Evolutionary conservation across 1,284 basidiomycete species (phyloP).

Genomic region (Anthracocystis walkeri): DNA sequence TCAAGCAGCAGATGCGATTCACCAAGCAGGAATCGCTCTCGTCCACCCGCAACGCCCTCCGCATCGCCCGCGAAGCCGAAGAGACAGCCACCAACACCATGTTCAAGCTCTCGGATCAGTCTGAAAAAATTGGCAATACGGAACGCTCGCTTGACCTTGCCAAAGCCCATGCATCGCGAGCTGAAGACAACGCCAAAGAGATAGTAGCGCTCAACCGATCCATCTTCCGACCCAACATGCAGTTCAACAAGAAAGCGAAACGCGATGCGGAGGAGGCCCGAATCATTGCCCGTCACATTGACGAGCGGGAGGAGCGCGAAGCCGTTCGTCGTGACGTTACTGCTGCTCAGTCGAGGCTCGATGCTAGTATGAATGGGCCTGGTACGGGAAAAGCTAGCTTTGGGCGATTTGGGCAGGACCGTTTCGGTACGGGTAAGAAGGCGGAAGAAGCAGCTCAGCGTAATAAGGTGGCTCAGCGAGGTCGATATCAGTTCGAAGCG

Average conservation of each 20-base stretch:
- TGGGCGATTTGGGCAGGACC: slow-evolving; percentile 58
- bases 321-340: slow-evolving; percentile 75
- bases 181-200: slow-evolving; percentile 93
- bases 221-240: slow-evolving; percentile 79
- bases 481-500: slow-evolving; percentile 93
- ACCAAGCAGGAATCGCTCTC: slow-evolving; percentile 93
- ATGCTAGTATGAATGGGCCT: slow-evolving; percentile 74
- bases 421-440: slow-evolving; percentile 51
- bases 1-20: slow-evolving; percentile 90
- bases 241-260: slow-evolving; percentile 77
- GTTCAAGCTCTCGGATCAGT: slow-evolving; percentile 86
- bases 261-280: slow-evolving; percentile 90
- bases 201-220: slow-evolving; percentile 92
- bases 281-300: slow-evolving; percentile 85
- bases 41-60: slow-evolving; percentile 90
- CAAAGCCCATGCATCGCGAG: slow-evolving; percentile 87
- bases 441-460: slow-evolving; percentile 29
- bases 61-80: slow-evolving; percentile 92
- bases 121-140: slow-evolving; percentile 81
- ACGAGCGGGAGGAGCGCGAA: slow-evolving; percentile 82
- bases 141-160: slow-evolving; percentile 95
- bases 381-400: slow-evolving; percentile 53
- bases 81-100: slow-evolving; percentile 92
- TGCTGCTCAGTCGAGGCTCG: slow-evolving; percentile 86
- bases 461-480: slow-evolving; percentile 75